phyloP scores from a whole-genome alignment of 1,284 basidiomycete genomes.

The Cronartium quercuum region DNA sequence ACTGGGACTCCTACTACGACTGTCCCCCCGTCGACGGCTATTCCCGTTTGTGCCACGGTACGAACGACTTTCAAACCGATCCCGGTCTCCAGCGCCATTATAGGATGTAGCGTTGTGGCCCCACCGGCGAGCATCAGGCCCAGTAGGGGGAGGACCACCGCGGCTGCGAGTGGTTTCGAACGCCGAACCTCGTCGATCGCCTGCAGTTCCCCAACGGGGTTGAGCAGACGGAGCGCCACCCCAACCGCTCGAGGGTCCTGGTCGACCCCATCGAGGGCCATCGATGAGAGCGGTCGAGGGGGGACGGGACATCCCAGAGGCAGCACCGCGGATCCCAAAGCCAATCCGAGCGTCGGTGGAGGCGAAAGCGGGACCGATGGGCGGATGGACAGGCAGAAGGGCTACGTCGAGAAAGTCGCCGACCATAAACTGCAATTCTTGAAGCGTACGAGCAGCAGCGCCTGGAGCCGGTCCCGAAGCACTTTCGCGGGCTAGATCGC shows the following conservation, averaged over 20 bases:
- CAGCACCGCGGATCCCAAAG: conserved; percentile 31
- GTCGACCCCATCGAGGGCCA: neutral
- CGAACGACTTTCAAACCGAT: neutral
- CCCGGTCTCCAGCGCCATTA: neutral
- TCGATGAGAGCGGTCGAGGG: neutral
- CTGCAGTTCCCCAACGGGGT: conserved; percentile 19
- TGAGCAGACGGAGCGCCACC: neutral
- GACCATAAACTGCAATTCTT: conserved; percentile 24
- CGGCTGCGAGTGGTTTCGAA: neutral
- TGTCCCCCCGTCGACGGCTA: conserved; percentile 2
- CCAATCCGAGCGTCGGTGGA: neutral
- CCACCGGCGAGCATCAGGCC: conserved; percentile 17
- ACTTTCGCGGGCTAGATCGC: conserved; percentile 11
- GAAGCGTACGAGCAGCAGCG: conserved; percentile 1
- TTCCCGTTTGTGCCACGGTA: conserved; percentile 11
- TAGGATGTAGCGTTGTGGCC: conserved; percentile 25
- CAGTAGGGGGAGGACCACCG: conserved; percentile 2
- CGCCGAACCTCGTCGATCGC: neutral
- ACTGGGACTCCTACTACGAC: conserved; percentile 12
- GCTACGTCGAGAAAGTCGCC: conserved; percentile 31
- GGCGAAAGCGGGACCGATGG: neutral
- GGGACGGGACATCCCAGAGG: neutral
- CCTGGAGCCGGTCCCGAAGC: neutral
- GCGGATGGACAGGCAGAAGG: conserved; percentile 6
- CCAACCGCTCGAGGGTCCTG: neutral